Percentiles rank a stretch among this genome's conserved stretches.
phyloP scores from a whole-genome alignment of 257 asterid species.

The Solanum lycopersicoides region DNA sequence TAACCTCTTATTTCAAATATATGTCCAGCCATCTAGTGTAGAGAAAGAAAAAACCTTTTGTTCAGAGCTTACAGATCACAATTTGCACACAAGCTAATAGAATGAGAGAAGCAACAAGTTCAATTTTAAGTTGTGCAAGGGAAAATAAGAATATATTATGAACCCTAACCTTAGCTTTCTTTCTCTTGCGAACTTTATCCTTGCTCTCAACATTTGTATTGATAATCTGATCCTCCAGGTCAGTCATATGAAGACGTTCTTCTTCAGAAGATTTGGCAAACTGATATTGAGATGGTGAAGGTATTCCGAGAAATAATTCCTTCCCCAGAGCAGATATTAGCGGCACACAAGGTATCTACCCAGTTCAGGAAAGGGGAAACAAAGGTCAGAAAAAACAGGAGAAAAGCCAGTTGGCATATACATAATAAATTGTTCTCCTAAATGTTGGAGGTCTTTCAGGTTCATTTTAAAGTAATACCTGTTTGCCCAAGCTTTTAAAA shows the following conservation, averaged over 20 bases:
- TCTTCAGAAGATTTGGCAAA: constrained; percentile 68
- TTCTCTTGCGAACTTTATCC: constrained; percentile 22
- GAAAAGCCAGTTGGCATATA: background rate
- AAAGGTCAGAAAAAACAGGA: background rate
- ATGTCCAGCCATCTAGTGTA: background rate
- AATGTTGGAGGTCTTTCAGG: background rate
- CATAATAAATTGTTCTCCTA: background rate
- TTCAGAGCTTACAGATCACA: background rate
- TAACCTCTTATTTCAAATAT: background rate
- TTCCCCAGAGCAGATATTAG: constrained; percentile 59
- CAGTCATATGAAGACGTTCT: constrained; percentile 58
- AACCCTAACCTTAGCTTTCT: constrained; percentile 20
- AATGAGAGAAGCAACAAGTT: background rate
- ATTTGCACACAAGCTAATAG: background rate
- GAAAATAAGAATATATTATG: background rate
- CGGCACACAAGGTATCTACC: constrained; percentile 91
- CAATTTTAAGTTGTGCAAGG: background rate
- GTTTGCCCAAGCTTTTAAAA: background rate
- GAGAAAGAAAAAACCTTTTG: background rate
- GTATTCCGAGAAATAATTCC: constrained; percentile 65
- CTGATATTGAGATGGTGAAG: constrained; percentile 59
- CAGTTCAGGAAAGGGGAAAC: background rate
- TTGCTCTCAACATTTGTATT: constrained; percentile 13
- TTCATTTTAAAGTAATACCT: background rate
- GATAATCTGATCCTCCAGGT: constrained; percentile 29